Evolutionary conservation across 257 asterid species (phyloP), one percentile per base, ranked within the genome.

Genomic region (Nicotiana noctiflora): DNA sequence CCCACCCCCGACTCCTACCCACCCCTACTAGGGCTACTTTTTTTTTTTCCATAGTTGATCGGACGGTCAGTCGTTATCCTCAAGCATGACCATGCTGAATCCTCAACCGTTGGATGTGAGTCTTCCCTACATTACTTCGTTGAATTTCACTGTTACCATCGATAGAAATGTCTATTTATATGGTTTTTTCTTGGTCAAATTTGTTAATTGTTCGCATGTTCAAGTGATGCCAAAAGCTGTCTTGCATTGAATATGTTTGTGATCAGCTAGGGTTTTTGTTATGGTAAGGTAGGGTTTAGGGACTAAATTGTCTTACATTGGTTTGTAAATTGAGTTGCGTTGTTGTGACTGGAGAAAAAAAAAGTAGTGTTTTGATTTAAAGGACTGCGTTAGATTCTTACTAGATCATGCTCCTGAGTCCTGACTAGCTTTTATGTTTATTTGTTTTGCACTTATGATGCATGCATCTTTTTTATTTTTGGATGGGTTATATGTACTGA

Each of bases 51-150:
- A 40, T 40, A 21, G 82, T 87, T 90, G 90, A 91, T 93, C 93
- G 90, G 85, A 83, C 85, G 89, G 84, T 81, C 77, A 55, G 75
- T 64, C 29, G 4, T 72, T 86, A 77, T 72, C 67, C 82, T 76
- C 86, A 84, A 88, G 80, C 85, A 95, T 93, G 97, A 93, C 98
- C 86, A 85, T 92, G 95, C 82, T 88, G 88, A 88, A 92, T 88
- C 95, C 93, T 27, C 98, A 88, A 82, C 96, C 97, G 80, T 82
- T 90, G 87, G 97, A 93, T 88, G 98, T 90, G 84, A 86, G 89
- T 81, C 65, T 17, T 59, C 81, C 68, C 81, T 79, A 65, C 77
- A 25, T 75, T 77, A 59, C 62, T 66, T 77, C 64, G 56, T 46
- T 82, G 74, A 77, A 63, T 31, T 86, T 76, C 60, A 62, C 80